Evolutionary conservation across 1,139 yeast species (phyloP), one percentile per base, ranked within the genome.

Genomic region (Candida albicans): DNA sequence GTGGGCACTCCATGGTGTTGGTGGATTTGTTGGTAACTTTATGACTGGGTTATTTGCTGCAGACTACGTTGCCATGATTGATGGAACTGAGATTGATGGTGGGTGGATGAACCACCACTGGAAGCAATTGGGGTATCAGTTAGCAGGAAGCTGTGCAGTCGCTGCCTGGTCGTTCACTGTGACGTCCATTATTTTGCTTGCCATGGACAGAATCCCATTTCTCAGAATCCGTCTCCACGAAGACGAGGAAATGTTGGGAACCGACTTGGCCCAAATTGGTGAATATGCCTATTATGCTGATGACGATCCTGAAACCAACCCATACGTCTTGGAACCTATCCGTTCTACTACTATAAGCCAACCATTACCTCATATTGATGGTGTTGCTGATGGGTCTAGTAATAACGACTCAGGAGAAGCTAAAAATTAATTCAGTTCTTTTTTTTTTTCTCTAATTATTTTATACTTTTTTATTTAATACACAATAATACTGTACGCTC

Each of bases 91-190:
- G 39, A 87, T 88, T 53, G 73, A 61, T 30, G 96, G 96, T 58
- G 98, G 99, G 46, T 91, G 99, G 98, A 71, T 91, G 58, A 89
- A 88, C 75, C 95, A 88, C 62, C 84, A 90, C 75, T 91, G 78
- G 68, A 78, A 73, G 47, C 98, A 91, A 75, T 82, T 91, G 51
- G 97, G 96, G 48, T 90, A 84, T 74, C 98, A 91, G 73, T 75
- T 91, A 55, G 97, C 98, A 37, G 96, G 89, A 43, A 77, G 85
- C 52, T 71, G 77, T 50, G 76, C 96, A 24, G 81, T 84, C 48
- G 82, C 84, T 50, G 81, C 80, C 25, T 91, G 96, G 95, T 78
- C 96, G 10, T 88, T 88, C 60, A 77, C 69, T 12, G 78, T 90
- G 44, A 89, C 97, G 31, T 76, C 85, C 5, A 72, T 87, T 45